Conservation (phyloP, 1,139 yeast genomes). For the Zygotorulaspora mrakii region DNA sequence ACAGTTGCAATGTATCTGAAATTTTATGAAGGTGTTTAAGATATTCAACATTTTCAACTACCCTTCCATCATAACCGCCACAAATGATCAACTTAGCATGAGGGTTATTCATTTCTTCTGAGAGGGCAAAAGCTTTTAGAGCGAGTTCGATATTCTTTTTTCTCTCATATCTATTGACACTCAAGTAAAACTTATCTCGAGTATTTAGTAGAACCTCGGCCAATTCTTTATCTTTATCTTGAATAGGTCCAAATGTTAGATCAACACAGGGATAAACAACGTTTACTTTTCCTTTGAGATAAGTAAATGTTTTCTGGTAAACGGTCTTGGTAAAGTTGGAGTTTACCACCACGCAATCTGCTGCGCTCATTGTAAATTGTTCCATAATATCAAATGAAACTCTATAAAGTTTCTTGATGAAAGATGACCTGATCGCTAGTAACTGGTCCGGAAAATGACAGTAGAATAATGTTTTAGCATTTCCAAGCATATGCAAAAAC, state of each 20-base stretch:
- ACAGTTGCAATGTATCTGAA: constrained; percentile 46
- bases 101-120: constrained; percentile 27
- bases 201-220: constrained; percentile 21
- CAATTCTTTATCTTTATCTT: constrained; percentile 23
- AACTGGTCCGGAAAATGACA: constrained; percentile 96
- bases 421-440: constrained; percentile 56
- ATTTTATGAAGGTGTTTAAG: constrained; percentile 55
- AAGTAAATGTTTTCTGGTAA: constrained; percentile 59
- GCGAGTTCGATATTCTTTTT: constrained; percentile 83
- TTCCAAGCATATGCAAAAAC: constrained; percentile 49
- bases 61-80: constrained; percentile 88
- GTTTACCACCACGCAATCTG: constrained; percentile 83
- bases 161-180: constrained; percentile 84
- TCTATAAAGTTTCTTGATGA: constrained; percentile 63
- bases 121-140: constrained; percentile 53
- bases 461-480: constrained; percentile 60
- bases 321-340: constrained; percentile 75
- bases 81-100: constrained; percentile 58
- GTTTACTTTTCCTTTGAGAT: constrained; percentile 44
- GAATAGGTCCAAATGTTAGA: constrained; percentile 24
- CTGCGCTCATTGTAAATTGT: constrained; percentile 69
- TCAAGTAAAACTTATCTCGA: constrained; percentile 47
- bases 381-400: constrained; percentile 79
- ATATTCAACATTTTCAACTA: constrained; percentile 72
- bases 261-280: constrained; percentile 92